Evolutionary conservation across 2,329 filamentous ascomycete species (phyloP), one percentile per base, ranked within the genome.

Genomic region (Fusarium algeriense): DNA sequence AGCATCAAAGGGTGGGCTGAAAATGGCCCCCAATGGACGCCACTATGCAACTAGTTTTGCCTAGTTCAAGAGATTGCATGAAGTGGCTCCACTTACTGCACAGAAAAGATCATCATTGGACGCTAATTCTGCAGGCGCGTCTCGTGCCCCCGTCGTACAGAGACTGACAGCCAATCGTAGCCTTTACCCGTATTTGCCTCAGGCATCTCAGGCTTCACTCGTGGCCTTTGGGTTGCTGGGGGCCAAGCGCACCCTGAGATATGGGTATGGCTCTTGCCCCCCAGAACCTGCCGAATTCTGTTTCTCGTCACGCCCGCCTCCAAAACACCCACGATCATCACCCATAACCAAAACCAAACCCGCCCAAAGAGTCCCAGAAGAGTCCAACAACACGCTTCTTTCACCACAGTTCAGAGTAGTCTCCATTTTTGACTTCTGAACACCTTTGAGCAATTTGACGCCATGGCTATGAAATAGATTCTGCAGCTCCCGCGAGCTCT

Each of bases 401-500:
- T 43, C 73, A 60, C 60, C 50, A 54, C 38, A 53, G 61, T 76
- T 69, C 74, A 75, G 75, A 68, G 59, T 66, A 59, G 59, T 73
- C 66, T 60, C 62, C 46, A 52, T 67, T 61, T 41, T 58, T 57
- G 65, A 74, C 71, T 62, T 59, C 75, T 77, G 75, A 67, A 60
- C 64, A 65, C 55, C 43, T 46, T 56, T 57, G 45, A 54, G 54
- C 23, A 52, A 41, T 41, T 65, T 46, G 44, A 64, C 75, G 70
- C 64, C 62, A 77, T 77, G 75, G 72, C 57, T 54, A 76, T 77
- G 75, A 73, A 64, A 73, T 75, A 77, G 73, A 75, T 70, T 56
- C 32, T 44, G 46, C 61, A 67, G 75, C 75, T 76, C 75, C 72
- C 66, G 69, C 58, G 75, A 77, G 75, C 75, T 69, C 68, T 62